Conservation (phyloP, 495 filamentous ascomycete genomes). For the Talaromyces trachyspermus region DNA sequence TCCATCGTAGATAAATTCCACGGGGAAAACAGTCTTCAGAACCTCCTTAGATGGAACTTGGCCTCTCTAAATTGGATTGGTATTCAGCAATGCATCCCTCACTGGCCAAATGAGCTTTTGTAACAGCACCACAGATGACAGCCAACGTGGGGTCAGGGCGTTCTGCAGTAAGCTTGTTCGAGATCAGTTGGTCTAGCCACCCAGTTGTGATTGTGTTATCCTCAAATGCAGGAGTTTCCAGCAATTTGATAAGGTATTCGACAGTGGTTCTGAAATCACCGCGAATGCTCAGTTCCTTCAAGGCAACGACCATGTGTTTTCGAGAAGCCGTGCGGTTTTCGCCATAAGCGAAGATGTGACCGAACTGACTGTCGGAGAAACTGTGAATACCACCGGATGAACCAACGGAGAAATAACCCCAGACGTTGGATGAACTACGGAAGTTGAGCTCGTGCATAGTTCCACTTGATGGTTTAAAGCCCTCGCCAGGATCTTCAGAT, state of each 20-base stretch:
- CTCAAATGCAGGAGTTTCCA: slow-evolving; percentile 97
- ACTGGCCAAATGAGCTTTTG: slow-evolving; percentile 88
- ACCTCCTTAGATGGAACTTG: slow-evolving; percentile 95
- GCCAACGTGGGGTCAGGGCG: slow-evolving; percentile 87
- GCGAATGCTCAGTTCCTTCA: slow-evolving; percentile 98
- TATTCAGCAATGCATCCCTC: slow-evolving; percentile 85
- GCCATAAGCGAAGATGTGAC: slow-evolving; percentile 98
- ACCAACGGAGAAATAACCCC: slow-evolving; percentile 99
- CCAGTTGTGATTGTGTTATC: slow-evolving; percentile 99
- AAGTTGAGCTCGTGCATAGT: slow-evolving; percentile 99
- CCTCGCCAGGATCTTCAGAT: slow-evolving; percentile 97
- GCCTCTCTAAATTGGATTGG: slow-evolving; percentile 81
- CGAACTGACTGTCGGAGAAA: slow-evolving; percentile 98
- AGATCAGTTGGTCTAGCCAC: slow-evolving; percentile 97
- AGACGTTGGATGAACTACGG: slow-evolving; percentile 95
- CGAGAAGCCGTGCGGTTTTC: slow-evolving; percentile 92
- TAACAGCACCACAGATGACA: slow-evolving; percentile 88
- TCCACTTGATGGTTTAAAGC: slow-evolving; percentile 98
- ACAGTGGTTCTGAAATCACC: slow-evolving; percentile 98
- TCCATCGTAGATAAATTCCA: slow-evolving; percentile 99
- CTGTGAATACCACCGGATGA: slow-evolving; percentile 95
- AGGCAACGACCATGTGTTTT: slow-evolving; percentile 98
- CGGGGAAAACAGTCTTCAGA: slow-evolving; percentile 93
- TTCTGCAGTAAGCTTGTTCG: slow-evolving; percentile 95
- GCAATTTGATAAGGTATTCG: slow-evolving; percentile 97